Percentiles rank a stretch among this genome's conserved stretches.
Conservation (phyloP, 768 basidiomycete genomes). For the Tremella mesenterica region DNA sequence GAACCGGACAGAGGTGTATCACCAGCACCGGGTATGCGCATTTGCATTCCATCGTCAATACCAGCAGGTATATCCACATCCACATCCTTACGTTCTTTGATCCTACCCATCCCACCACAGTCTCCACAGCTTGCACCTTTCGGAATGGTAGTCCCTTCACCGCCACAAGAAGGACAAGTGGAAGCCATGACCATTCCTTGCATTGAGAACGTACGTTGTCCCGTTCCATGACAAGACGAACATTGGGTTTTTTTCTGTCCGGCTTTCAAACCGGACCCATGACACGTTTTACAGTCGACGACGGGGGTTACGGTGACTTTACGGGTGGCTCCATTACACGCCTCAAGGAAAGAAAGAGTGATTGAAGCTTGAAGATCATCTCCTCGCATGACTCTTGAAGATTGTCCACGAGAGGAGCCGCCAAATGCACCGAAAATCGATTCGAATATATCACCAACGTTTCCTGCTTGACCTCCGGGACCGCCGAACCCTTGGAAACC, state of each 20-base stretch:
- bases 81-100: conserved; percentile 67
- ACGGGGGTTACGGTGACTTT: conserved; percentile 71
- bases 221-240: conserved; percentile 70
- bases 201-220: conserved; percentile 78
- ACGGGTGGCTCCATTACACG: conserved; percentile 78
- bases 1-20: conserved; percentile 74
- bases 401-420: conserved; percentile 46
- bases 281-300: conserved; percentile 72
- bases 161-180: conserved; percentile 74
- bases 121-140: conserved; percentile 64
- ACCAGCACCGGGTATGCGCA: conserved; percentile 69
- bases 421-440: conserved; percentile 61
- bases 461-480: conserved; percentile 41
- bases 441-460: conserved; percentile 66
- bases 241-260: conserved; percentile 78
- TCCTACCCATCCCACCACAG: conserved; percentile 81
- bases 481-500: conserved; percentile 65
- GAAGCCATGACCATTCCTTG: conserved; percentile 96
- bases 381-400: conserved; percentile 52
- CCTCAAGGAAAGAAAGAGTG: conserved; percentile 78
- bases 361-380: conserved; percentile 72
- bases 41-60: conserved; percentile 90
- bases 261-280: conserved; percentile 73
- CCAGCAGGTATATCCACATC: conserved; percentile 79
- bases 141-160: conserved; percentile 71